Base-by-base conservation (phyloP, 2,329 filamentous ascomycete genomes). In the Fusarium nisikadoi region DNA sequence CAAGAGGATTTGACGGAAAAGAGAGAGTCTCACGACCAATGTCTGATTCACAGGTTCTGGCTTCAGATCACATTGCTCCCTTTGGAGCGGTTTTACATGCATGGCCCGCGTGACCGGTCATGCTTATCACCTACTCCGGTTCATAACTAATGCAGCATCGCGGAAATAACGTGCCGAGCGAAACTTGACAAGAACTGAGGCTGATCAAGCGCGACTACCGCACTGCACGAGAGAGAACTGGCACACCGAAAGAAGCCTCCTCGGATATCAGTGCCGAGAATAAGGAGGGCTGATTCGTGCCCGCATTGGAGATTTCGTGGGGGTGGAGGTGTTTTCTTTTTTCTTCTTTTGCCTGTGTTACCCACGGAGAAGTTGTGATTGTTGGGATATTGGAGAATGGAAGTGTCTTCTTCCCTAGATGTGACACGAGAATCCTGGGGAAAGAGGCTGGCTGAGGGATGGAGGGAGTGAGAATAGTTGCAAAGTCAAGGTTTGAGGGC, bases 111-210 rank as follows among this genome's bases (percentile, higher is more conserved):
- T 67, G 62, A 67, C 43, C 25, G 19, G 27, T 38, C 20, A 68
- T 36, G 49, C 35, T 52, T 19, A 59, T 35, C n/a, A 23, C n/a
- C 36, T 25, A 27, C 13, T 41, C 39, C 25, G 35, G 23, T 36
- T 25, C 25, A 41, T 19, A 65, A 42, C 53, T 62, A 36, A 58
- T 72, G 70, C 70, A 67, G 47, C 52, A 46, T 36, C 41, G 35
- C 70, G 70, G 70, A 67, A 71, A 73, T 52, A 67, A 62, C 39
- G 61, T 72, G 70, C 70, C 70, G 70, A 73, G 46, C 58, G 20
- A 50, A 36, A 46, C 46, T 65, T 42, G 31, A 41, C 39, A 58
- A 65, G 46, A 58, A 39, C 39, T 66, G 61, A 72, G 70, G 65
- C 70, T 69, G 62, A 65, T 60, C 25, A 59, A 41, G 38, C 42